Evolutionary conservation across 805 yeast genomes (phyloP).

Genomic region (Hanseniaspora nectarophila): DNA sequence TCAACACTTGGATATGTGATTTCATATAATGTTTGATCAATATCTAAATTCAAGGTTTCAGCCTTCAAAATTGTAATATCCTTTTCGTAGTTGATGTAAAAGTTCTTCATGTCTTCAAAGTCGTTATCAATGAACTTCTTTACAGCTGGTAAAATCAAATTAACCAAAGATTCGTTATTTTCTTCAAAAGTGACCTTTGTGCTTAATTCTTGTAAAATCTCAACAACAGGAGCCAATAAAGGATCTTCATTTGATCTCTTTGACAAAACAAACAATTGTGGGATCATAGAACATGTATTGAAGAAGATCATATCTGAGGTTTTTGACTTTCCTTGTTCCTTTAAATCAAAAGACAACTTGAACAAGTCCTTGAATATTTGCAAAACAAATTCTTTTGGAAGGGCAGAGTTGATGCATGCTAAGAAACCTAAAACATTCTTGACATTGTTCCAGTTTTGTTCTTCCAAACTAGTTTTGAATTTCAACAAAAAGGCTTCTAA

Average conservation of each 20-base stretch:
- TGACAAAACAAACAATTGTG: slow-evolving; percentile 46
- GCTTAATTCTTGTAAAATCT: slow-evolving; percentile 10
- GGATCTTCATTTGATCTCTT: slow-evolving; percentile 19
- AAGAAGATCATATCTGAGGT: slow-evolving; percentile 62
- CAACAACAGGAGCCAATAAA: neutral
- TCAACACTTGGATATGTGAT: slow-evolving; percentile 14
- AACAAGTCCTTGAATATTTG: slow-evolving; percentile 44
- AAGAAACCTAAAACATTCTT: slow-evolving; percentile 63
- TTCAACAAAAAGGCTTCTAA: slow-evolving; percentile 57
- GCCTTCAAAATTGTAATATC: slow-evolving; percentile 7
- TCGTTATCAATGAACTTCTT: slow-evolving; percentile 30
- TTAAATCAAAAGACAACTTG: slow-evolving; percentile 45
- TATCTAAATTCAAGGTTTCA: slow-evolving; percentile 10
- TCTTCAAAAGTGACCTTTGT: slow-evolving; percentile 16
- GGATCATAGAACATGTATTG: slow-evolving; percentile 49
- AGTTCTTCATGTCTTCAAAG: slow-evolving; percentile 31
- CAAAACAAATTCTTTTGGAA: slow-evolving; percentile 39
- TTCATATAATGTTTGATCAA: slow-evolving; percentile 16
- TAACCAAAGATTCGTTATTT: slow-evolving; percentile 10
- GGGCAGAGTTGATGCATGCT: slow-evolving; percentile 51
- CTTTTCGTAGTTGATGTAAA: slow-evolving; percentile 32
- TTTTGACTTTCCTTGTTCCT: slow-evolving; percentile 26
- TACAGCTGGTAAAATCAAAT: slow-evolving; percentile 41
- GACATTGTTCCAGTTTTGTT: slow-evolving; percentile 46
- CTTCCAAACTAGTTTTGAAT: slow-evolving; percentile 32